Evolutionary conservation across 1,284 basidiomycete species (phyloP), one percentile per base, ranked within the genome.

Genomic region (Cerrena zonata): DNA sequence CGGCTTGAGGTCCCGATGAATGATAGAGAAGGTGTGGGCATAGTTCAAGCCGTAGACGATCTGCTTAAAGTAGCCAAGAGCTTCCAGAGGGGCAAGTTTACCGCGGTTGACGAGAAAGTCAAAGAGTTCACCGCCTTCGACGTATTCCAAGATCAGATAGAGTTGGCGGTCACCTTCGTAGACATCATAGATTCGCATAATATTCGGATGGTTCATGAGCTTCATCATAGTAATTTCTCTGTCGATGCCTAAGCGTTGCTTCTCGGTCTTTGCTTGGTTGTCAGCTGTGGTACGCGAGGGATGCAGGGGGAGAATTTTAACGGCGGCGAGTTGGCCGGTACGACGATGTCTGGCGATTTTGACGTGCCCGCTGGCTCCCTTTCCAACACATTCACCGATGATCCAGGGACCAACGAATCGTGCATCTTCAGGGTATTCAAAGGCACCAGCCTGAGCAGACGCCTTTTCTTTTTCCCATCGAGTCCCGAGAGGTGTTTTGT

Each of bases 181-280:
- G 42, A 99, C 94, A 64, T 99, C 96, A 71, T 92, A 97, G 47
- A 99, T 85, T 58, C 90, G 89, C 73, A 96, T 80, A 56, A 99
- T 90, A 69, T 97, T 97, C 2, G 94, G 95, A 65, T 99, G 95
- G 63, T 95, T 91, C 82, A 99, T 97, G 62, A 92, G 86, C 70
- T 98, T 98, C 95, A 99, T 98, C 82, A 99, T 97, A 59, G 93
- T 93, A 57, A 99, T 98, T 69, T 99, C 96, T 55, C 93, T 77
- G 69, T 99, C 94, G 59, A 99, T 91, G 5, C 93, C 91, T 41
- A 94, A 81, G 51, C 93, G 80, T 59, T 92, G 85, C 72, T 94
- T 95, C 62, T 96, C 92, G 1, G 82, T 78, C 67, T 91, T 91
- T 12, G 79, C 82, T 62, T 89, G 83, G 36, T 85, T 84, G 24